A percentile compares a stretch with the other conserved stretches of the same genome.
phyloP scores from a whole-genome alignment of 805 yeast species.

The Wickerhamiella qilinensis region DNA sequence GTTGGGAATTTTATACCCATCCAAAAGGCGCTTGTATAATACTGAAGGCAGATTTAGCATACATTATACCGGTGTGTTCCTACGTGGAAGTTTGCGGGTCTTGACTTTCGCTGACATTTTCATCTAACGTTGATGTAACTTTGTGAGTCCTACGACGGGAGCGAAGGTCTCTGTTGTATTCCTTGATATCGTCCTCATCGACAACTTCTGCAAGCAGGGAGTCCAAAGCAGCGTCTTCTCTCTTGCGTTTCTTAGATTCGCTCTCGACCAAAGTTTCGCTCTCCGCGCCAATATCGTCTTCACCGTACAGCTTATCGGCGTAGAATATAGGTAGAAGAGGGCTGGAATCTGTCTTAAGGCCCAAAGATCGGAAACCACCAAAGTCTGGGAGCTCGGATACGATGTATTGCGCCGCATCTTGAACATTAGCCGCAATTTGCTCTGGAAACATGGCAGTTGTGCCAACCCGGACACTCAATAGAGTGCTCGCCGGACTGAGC shows the following conservation, averaged over 20 bases:
- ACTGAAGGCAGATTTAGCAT: background rate
- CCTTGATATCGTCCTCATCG: conserved; percentile 50
- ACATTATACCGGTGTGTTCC: too few species aligned
- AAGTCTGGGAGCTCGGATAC: conserved; percentile 16
- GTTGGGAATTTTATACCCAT: conserved; percentile 88
- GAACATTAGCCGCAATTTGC: conserved; percentile 44
- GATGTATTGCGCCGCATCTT: conserved; percentile 36
- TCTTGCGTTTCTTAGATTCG: conserved; percentile 16
- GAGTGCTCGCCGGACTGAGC: conserved; percentile 58
- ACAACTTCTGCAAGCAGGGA: conserved; percentile 72
- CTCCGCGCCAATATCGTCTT: conserved; percentile 31
- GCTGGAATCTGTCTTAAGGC: conserved; percentile 52
- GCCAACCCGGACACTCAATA: conserved; percentile 54
- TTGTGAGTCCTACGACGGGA: too few species aligned
- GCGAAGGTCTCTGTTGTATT: conserved; percentile 41
- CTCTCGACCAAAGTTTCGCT: conserved; percentile 23
- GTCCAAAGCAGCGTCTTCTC: conserved; percentile 33
- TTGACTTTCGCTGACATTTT: too few species aligned
- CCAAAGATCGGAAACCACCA: conserved; percentile 24
- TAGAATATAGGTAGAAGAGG: conserved; percentile 77
- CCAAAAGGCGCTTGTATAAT: conserved; percentile 1
- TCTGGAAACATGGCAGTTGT: conserved; percentile 28
- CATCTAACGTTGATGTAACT: too few species aligned
- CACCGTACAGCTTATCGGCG: conserved; percentile 35
- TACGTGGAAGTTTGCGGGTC: too few species aligned